These are phyloP conservation scores for Eucalyptus albens DNA, from an alignment of 345 rosid genomes.

Conservation along the genomic window DNA sequence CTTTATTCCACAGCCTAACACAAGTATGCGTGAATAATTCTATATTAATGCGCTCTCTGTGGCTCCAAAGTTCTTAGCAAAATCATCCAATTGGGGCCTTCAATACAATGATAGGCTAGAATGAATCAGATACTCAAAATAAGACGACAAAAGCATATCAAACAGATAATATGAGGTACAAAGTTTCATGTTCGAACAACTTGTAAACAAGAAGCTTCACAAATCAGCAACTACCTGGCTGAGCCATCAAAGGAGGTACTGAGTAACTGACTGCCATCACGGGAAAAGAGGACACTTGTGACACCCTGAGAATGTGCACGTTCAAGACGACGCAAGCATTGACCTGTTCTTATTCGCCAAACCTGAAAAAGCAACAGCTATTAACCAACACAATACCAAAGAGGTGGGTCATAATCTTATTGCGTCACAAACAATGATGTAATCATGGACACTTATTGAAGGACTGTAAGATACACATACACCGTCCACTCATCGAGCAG, in stretches of 20 bases:
- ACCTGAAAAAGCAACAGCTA: conserved; percentile 37
- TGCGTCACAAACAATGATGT: not conserved
- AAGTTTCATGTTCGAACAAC: not conserved
- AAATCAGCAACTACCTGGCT: conserved; percentile 44
- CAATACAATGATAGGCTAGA: not conserved
- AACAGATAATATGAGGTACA: not conserved
- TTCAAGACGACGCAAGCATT: conserved; percentile 87
- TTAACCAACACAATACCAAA: not conserved
- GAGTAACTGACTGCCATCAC: conserved; percentile 93
- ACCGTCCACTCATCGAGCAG: not conserved
- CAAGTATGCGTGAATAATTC: not conserved
- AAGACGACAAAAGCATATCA: not conserved
- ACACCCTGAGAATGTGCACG: conserved; percentile 95
- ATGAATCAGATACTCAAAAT: not conserved
- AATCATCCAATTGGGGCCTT: not conserved
- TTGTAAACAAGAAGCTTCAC: not conserved
- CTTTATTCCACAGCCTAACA: not conserved
- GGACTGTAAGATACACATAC: not conserved
- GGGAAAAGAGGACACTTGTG: conserved; percentile 85
- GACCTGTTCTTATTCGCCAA: conserved; percentile 94
- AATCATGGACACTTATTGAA: not conserved
- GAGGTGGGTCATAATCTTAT: not conserved
- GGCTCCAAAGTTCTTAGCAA: not conserved
- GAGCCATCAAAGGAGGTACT: conserved; percentile 93
- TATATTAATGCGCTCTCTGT: not conserved